phyloP scores from a whole-genome alignment of 768 basidiomycete genomes.

The Xanthoconium stramineum region DNA sequence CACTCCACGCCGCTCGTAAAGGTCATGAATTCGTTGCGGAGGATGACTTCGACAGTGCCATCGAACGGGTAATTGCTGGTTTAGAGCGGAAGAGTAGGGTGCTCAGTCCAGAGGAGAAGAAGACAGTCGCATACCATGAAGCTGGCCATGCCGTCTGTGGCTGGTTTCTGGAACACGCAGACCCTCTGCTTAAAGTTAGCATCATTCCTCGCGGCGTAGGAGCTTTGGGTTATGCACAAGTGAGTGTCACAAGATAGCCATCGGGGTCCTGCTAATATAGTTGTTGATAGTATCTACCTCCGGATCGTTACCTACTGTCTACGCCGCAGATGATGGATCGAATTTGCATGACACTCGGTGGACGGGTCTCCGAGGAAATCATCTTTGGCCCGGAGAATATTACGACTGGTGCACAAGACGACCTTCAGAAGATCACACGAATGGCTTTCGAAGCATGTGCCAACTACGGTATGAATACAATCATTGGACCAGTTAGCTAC shows the following conservation, averaged over 20 bases:
- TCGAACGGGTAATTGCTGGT: slow-evolving; percentile 97
- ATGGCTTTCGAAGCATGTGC: slow-evolving; percentile 97
- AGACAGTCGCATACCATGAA: slow-evolving; percentile 97
- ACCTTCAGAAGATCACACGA: slow-evolving; percentile 94
- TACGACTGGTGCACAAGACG: slow-evolving; percentile 97
- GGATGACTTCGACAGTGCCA: slow-evolving; percentile 92
- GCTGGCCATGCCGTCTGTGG: slow-evolving; percentile 98
- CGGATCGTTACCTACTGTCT: slow-evolving; percentile 93
- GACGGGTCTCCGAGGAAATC: slow-evolving; percentile 97
- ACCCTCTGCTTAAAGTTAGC: slow-evolving; percentile 94
- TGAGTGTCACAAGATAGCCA: slow-evolving; percentile 29
- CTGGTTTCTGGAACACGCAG: slow-evolving; percentile 97
- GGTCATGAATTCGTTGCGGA: slow-evolving; percentile 76
- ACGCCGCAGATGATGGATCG: slow-evolving; percentile 93
- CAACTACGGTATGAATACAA: slow-evolving; percentile 95
- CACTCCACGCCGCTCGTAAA: slow-evolving; percentile 88
- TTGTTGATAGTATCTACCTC: slow-evolving; percentile 74
- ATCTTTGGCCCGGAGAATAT: slow-evolving; percentile 92
- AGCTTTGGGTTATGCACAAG: slow-evolving; percentile 95
- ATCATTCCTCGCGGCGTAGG: slow-evolving; percentile 97
- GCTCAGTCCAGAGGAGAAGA: slow-evolving; percentile 94
- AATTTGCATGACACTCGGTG: slow-evolving; percentile 98
- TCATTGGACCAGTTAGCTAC: slow-evolving; percentile 95
- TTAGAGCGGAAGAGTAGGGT: slow-evolving; percentile 94
- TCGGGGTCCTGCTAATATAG: slow-evolving; percentile 7